Percentiles rank a stretch among this genome's conserved stretches.
These are phyloP conservation scores for Paralagenidium karlingii DNA, from an alignment of 352 stramenopile species.

Conservation along the genomic window DNA sequence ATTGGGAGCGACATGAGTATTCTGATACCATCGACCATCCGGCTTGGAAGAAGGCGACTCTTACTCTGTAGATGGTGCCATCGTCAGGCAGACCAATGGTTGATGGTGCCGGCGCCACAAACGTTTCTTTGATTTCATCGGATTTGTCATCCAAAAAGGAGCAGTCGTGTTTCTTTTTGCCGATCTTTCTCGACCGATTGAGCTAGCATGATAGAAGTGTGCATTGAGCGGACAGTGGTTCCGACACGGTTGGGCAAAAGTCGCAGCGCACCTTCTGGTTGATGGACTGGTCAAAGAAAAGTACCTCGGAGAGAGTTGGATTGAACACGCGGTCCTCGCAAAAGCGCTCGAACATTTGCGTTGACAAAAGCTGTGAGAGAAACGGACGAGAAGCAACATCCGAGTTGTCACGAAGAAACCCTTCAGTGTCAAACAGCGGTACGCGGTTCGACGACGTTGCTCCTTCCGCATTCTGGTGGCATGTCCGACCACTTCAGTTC, in stretches of 20 bases:
- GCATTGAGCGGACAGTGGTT: too few relatives aligned
- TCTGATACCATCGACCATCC: neutral
- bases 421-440: constrained; percentile 48
- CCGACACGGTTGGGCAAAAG: too few relatives aligned
- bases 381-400: constrained; percentile 46
- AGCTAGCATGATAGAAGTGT: too few relatives aligned
- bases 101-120: constrained; percentile 64
- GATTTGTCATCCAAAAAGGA: constrained; percentile 66
- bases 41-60: neutral
- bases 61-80: constrained; percentile 61
- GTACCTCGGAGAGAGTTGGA: constrained; percentile 43
- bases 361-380: constrained; percentile 42
- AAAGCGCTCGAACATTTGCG: constrained; percentile 80
- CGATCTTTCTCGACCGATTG: constrained; percentile 56
- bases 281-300: constrained; percentile 81
- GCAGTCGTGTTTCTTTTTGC: constrained; percentile 77
- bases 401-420: constrained; percentile 56
- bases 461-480: constrained; percentile 17
- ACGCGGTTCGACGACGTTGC: neutral
- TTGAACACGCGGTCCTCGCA: constrained; percentile 66
- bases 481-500: constrained; percentile 1
- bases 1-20: neutral
- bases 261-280: constrained; percentile 52
- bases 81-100: constrained; percentile 71
- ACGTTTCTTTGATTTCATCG: constrained; percentile 71